Base-by-base conservation (phyloP, 495 filamentous ascomycete species). In the Achaetomiella virescens region DNA sequence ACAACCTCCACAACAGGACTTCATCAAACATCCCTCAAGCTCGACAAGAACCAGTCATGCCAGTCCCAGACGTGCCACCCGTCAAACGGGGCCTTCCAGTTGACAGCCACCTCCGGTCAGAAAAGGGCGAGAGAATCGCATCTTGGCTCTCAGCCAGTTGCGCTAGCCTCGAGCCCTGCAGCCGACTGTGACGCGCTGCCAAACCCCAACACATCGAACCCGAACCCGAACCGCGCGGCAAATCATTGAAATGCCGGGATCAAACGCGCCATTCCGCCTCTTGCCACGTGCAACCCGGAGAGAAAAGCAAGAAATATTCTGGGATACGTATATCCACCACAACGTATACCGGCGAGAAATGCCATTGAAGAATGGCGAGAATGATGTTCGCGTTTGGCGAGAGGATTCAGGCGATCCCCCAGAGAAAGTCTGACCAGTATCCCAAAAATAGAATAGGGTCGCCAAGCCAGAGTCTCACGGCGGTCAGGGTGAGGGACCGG, bases 191-290 rank as follows among this genome's bases (percentile, higher is more conserved):
- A 37, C 47, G 47, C 18, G 5, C 47, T 24, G 4, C 45, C n/a
- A n/a, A n/a, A 36, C n/a, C 42, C 24, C 22, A 12, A 27, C 6
- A 10, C 18, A 21, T 14, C 41, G 18, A 8, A 6, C 37, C 14
- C 24, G 18, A 21, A 6, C 33, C 21, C 48, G 35, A 51, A 33
- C 35, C 36, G 48, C 48, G 48, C 48, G 48, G 48, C 35, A 41
- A 51, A 27, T 18, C 15, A 51, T n/a, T n/a, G n/a, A n/a, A n/a
- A n/a, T n/a, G 48, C 47, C 45, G 45, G 47, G 14, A 49, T 37
- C 37, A 20, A 37, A n/a, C 18, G 33, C 37, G 18, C 47, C 36
- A 51, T 40, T 22, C 22, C 48, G 47, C 47, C 24, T 41, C 36
- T 29, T 33, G 40, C 25, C 38, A 24, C 50, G 35, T 22, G 38